phyloP scores from a whole-genome alignment of 805 yeast species.

The Wickerhamiella azyma region DNA sequence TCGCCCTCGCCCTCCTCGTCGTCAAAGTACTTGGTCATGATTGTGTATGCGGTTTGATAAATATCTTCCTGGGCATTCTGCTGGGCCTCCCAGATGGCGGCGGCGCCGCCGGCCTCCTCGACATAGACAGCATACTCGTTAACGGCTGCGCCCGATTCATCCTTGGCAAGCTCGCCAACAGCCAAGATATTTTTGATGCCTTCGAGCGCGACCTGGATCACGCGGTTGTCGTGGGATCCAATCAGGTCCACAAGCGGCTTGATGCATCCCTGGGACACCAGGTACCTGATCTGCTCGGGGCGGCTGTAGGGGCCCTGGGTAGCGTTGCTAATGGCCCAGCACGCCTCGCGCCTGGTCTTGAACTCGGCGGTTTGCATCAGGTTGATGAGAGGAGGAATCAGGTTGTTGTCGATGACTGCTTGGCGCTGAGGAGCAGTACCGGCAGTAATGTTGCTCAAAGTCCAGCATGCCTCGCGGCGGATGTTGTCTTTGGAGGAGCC shows the following conservation, averaged over 20 bases:
- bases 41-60: slow-evolving; percentile 77
- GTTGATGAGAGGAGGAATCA: slow-evolving; percentile 82
- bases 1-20: slow-evolving; percentile 48
- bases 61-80: slow-evolving; percentile 81
- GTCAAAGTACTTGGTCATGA: slow-evolving; percentile 82
- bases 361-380: slow-evolving; percentile 71
- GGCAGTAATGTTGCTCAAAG: slow-evolving; percentile 94
- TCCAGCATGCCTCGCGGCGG: slow-evolving; percentile 98
- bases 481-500: slow-evolving; percentile 80
- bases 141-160: slow-evolving; percentile 48
- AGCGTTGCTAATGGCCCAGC: slow-evolving; percentile 98
- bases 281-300: slow-evolving; percentile 87
- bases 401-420: slow-evolving; percentile 88
- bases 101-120: slow-evolving; percentile 98
- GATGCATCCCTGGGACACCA: slow-evolving; percentile 91
- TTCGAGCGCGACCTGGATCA: slow-evolving; percentile 88
- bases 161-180: slow-evolving; percentile 89
- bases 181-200: slow-evolving; percentile 86
- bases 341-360: slow-evolving; percentile 95
- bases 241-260: slow-evolving; percentile 92
- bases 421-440: slow-evolving; percentile 93
- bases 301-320: slow-evolving; percentile 85
- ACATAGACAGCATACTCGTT: slow-evolving; percentile 84
- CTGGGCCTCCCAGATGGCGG: slow-evolving; percentile 88
- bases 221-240: slow-evolving; percentile 75